Conservation (phyloP, 768 basidiomycete species). For the Dictyophora rubrovolvata region DNA sequence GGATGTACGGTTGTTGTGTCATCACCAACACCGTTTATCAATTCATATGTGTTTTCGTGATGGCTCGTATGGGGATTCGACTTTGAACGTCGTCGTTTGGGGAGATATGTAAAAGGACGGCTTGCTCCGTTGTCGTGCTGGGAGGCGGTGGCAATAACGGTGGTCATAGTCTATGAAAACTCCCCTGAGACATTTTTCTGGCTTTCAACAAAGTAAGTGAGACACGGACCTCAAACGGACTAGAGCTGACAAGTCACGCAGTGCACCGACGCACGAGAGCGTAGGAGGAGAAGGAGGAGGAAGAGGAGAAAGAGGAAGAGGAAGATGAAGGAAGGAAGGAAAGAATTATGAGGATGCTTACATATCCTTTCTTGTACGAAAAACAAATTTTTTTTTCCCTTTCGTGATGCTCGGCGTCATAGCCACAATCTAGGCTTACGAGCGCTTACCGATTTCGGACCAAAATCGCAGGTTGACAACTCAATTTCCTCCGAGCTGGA, state of each 20-base stretch:
- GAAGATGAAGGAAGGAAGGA: not conserved
- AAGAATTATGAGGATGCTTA: not conserved
- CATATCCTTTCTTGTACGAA: not conserved
- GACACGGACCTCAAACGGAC: not conserved
- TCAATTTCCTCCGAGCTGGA: not conserved
- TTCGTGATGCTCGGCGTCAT: not conserved
- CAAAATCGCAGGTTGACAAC: not conserved
- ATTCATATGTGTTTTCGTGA: not conserved
- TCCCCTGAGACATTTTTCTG: not conserved
- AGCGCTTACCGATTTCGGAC: not conserved
- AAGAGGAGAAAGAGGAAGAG: not conserved
- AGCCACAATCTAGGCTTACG: not conserved
- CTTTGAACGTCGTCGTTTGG: not conserved
- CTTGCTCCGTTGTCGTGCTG: not conserved
- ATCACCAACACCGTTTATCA: not conserved
- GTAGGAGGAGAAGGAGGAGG: not conserved
- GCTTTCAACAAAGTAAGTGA: not conserved
- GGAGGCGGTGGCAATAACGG: not conserved
- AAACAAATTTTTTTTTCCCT: not conserved
- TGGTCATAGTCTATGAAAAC: not conserved
- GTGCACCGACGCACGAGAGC: not conserved
- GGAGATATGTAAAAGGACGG: slow-evolving; percentile 1
- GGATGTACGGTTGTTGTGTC: not conserved
- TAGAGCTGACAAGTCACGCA: not conserved
- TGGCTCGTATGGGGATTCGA: not conserved